Evolutionary conservation across 306 rosid genomes (phyloP).

Genomic region (Sphenostylis stenocarpa): DNA sequence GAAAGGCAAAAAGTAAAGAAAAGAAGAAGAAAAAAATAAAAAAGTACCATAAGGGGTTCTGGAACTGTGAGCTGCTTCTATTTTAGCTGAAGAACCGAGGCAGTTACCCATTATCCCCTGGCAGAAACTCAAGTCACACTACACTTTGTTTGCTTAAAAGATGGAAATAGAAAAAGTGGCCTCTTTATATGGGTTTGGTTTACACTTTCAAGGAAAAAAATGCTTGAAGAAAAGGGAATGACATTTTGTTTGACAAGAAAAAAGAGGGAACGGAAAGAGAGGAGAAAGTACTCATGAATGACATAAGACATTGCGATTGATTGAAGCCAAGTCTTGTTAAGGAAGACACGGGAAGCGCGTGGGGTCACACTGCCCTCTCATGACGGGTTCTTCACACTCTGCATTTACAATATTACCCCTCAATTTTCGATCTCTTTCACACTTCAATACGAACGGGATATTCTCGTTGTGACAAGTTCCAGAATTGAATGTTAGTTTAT

Average conservation of each 20-base stretch:
- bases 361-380: background rate
- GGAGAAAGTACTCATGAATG: conserved; percentile 6
- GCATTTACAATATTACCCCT: conserved; percentile 33
- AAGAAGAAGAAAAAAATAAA: background rate
- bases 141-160: background rate
- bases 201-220: background rate
- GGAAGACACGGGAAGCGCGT: conserved; percentile 36
- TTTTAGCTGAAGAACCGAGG: conserved; percentile 72
- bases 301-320: background rate
- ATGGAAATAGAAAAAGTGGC: background rate
- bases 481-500: too few relatives aligned
- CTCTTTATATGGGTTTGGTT: background rate
- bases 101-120: conserved; percentile 71
- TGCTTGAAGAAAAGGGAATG: background rate
- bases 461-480: background rate
- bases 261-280: conserved; percentile 4
- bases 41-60: conserved; percentile 46
- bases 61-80: conserved; percentile 56
- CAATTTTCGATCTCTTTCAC: background rate
- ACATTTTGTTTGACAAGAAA: background rate
- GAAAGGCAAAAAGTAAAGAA: background rate
- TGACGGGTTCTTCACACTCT: background rate
- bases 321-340: background rate
- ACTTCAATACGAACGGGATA: background rate
- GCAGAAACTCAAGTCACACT: background rate